phyloP scores from a whole-genome alignment of 1,284 basidiomycete species.

The Austroboletus novae-zelandiae region DNA sequence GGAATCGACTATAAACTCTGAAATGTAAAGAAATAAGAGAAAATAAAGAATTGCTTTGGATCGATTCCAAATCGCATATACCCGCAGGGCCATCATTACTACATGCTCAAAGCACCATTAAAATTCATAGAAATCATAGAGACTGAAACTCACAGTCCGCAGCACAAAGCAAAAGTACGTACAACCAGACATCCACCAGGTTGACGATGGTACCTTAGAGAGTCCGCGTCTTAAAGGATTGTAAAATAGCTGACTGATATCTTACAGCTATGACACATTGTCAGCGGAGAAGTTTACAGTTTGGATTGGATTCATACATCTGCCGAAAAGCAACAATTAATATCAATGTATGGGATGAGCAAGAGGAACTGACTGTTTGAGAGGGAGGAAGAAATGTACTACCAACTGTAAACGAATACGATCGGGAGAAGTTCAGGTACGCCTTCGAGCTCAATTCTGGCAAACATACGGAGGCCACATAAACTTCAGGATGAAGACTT shows the following conservation, averaged over 20 bases:
- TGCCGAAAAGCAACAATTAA: not conserved
- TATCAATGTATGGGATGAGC: not conserved
- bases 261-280: no score
- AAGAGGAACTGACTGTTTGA: not conserved
- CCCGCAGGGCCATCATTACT: not conserved
- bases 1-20: not conserved
- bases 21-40: not conserved
- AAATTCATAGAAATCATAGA: not conserved
- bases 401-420: not conserved
- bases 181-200: not conserved
- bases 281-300: no score
- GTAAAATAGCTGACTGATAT: no score
- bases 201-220: not conserved
- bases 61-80: not conserved
- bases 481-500: no score
- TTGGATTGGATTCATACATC: no score
- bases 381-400: not conserved
- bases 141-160: not conserved
- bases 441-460: no score
- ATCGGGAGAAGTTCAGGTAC: no score
- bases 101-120: not conserved
- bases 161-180: not conserved
- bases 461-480: no score
- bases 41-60: not conserved
- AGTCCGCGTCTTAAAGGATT: not conserved